Conservation (phyloP, 2,329 filamentous ascomycete species). For the Phialemonium atrogriseum region DNA sequence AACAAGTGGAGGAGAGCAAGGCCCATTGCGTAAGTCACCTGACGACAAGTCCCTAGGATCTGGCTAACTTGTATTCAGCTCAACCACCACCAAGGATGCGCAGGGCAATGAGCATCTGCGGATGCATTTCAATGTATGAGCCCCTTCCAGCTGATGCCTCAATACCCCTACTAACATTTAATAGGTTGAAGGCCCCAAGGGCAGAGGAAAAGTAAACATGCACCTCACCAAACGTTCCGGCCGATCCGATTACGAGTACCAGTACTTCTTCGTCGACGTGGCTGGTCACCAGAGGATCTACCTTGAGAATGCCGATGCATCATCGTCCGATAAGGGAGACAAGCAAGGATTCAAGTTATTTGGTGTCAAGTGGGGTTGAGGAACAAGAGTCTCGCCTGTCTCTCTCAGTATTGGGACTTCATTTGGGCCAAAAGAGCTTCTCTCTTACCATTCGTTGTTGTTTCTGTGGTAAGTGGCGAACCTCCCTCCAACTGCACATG, state of each 20-base stretch:
- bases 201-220: slow-evolving; percentile 64
- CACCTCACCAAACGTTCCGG: slow-evolving; percentile 66
- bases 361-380: slow-evolving; percentile 50
- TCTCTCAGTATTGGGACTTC: no score
- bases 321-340: slow-evolving; percentile 20
- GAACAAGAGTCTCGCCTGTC: background rate
- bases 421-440: no score
- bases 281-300: slow-evolving; percentile 60
- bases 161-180: slow-evolving; percentile 14
- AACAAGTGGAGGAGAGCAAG: slow-evolving; percentile 71
- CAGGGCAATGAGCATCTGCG: slow-evolving; percentile 71
- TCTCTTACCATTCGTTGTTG: no score
- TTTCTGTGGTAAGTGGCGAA: no score
- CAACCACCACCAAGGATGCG: slow-evolving; percentile 59
- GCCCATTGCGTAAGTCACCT: slow-evolving; percentile 44
- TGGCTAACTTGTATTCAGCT: slow-evolving; percentile 34
- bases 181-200: slow-evolving; percentile 68
- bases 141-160: background rate
- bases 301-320: slow-evolving; percentile 51
- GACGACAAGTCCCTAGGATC: slow-evolving; percentile 4
- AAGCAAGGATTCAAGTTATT: slow-evolving; percentile 47
- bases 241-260: slow-evolving; percentile 65
- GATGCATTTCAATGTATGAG: slow-evolving; percentile 71
- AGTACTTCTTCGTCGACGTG: slow-evolving; percentile 72
- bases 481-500: no score